Evolutionary conservation across 2,329 filamentous ascomycete species (phyloP), one percentile per base, ranked within the genome.

Genomic region (Cercospora zeina): DNA sequence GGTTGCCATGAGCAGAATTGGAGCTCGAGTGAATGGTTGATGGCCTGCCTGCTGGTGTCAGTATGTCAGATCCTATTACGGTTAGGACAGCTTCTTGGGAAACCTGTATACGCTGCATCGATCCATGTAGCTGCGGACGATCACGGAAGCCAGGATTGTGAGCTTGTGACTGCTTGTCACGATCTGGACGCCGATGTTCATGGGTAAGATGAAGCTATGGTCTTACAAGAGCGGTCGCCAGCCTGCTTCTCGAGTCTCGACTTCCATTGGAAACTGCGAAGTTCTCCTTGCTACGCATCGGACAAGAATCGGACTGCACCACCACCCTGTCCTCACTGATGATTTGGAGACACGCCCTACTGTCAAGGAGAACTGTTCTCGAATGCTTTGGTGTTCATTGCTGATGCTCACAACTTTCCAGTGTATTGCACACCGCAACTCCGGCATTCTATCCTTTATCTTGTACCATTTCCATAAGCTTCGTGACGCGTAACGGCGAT

Each of bases 391-490:
- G 42, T 13, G 3, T 47, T 21, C 42, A 47, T 47, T 47, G 42
- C 21, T 47, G 42, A 21, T 47, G 42, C 39, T 45, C 16, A 45
- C 10, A 9, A 47, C 11, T 47, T 4, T 9, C 42, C 21, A 47
- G 42, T n/a, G 42, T n/a, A n/a, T 27, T 1, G 21, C 6, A 47
- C 21, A 16, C 42, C 42, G 13, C 5, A 47, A 47, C 42, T 19
- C 27, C 42, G 24, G 11, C 42, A 47, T 9, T 56, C 50, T 51
- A 63, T 56, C 47, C 56, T 59, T 51, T 36, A 60, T 51, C 34
- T n/a, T 39, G 37, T 55, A 37, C 55, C 50, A 49, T 57, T 30
- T 37, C 57, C 56, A 56, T 57, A 37, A 37, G 53, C 34, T 59
- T 62, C 61, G 39, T 62, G 34, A 21, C 49, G 55, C 56, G 33